Conservation (phyloP, 257 asterid genomes). For the Gentiana dahurica region DNA sequence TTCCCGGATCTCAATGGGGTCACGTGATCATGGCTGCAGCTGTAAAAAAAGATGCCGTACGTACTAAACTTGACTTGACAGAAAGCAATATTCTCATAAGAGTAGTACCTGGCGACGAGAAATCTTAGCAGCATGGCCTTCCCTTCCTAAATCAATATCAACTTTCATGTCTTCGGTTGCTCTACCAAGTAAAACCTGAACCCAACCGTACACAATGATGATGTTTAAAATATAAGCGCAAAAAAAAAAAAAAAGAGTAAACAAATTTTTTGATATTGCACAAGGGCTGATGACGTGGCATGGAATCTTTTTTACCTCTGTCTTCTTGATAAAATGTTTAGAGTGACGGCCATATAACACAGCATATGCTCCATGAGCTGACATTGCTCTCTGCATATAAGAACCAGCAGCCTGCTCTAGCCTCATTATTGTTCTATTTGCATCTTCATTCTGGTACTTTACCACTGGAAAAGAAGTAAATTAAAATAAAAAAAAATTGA, state of each 20-base stretch:
- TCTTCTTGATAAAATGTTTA: slow-evolving; percentile 50
- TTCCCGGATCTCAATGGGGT: too few species aligned
- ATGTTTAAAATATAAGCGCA: slow-evolving; percentile 5
- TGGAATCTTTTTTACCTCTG: slow-evolving; percentile 39
- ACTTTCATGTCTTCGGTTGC: slow-evolving; percentile 46
- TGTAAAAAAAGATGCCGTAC: too few species aligned
- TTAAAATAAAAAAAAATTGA: neutral
- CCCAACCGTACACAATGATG: neutral
- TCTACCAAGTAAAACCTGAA: slow-evolving; percentile 76
- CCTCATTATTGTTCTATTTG: slow-evolving; percentile 50
- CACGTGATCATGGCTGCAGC: too few species aligned
- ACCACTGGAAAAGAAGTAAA: slow-evolving; percentile 37
- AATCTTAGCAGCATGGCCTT: slow-evolving; percentile 39
- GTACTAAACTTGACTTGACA: too few species aligned
- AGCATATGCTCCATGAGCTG: slow-evolving; percentile 57
- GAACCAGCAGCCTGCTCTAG: slow-evolving; percentile 71
- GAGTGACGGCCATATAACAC: slow-evolving; percentile 43
- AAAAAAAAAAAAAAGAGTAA: neutral
- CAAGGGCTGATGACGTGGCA: neutral
- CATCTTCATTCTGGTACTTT: slow-evolving; percentile 32
- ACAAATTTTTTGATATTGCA: too few species aligned
- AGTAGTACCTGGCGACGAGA: slow-evolving; percentile 68
- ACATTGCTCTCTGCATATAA: slow-evolving; percentile 42
- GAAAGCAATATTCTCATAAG: too few species aligned
- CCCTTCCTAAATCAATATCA: slow-evolving; percentile 77